These are phyloP conservation scores for Ascochyta lentis DNA, from an alignment of 2,329 filamentous ascomycete genomes.

Conservation along the genomic window DNA sequence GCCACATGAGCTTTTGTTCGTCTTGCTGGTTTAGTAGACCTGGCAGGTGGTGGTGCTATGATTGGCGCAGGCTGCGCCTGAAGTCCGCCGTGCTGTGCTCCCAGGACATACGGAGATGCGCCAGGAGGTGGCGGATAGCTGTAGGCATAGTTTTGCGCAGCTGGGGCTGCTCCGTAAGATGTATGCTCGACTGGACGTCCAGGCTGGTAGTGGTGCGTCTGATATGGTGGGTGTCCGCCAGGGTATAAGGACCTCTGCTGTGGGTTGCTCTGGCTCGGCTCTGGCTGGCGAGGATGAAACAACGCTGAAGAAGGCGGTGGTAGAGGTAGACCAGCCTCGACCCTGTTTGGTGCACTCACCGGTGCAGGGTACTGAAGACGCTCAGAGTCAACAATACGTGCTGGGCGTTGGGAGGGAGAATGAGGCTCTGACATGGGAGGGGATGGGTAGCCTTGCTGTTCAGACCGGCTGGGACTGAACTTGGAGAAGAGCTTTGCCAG, in stretches of 20 bases:
- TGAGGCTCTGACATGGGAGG: constrained; percentile 61
- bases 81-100: constrained; percentile 34
- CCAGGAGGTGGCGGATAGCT: constrained; percentile 32
- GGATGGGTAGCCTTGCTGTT: constrained; percentile 53
- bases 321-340: constrained; percentile 32
- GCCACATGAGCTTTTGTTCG: constrained; percentile 79
- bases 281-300: constrained; percentile 35
- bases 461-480: constrained; percentile 46
- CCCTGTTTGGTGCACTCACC: constrained; percentile 31
- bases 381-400: constrained; percentile 44
- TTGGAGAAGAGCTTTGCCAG: constrained; percentile 43
- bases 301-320: constrained; percentile 34
- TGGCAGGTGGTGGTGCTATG: constrained; percentile 39
- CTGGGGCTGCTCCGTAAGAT: constrained; percentile 31
- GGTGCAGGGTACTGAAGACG: constrained; percentile 37
- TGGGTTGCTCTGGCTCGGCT: constrained; percentile 23
- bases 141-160: constrained; percentile 40
- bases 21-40: constrained; percentile 45
- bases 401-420: constrained; percentile 50
- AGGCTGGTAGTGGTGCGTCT: constrained; percentile 36
- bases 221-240: constrained; percentile 34
- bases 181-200: constrained; percentile 35
- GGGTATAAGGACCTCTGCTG: constrained; percentile 42
- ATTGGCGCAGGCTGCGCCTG: constrained; percentile 44
- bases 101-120: constrained; percentile 34